Conservation (phyloP, 164 flowering plant genomes). For the Houttuynia cordata region DNA sequence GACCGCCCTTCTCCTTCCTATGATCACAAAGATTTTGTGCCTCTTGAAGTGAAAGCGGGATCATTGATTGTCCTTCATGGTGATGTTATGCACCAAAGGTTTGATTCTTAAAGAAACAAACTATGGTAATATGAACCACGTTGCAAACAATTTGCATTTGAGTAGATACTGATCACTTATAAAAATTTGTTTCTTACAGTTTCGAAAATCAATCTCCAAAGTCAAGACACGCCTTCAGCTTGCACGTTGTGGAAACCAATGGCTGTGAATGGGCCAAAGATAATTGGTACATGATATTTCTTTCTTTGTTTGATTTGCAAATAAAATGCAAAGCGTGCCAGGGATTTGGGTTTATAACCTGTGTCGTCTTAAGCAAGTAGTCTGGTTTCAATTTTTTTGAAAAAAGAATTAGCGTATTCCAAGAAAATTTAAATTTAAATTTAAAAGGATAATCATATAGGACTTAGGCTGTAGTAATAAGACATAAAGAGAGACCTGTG, state of each 20-base stretch:
- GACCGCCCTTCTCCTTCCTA: conserved; percentile 74
- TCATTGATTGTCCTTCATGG: conserved; percentile 85
- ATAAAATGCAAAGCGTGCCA: neutral
- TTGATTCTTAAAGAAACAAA: conserved; percentile 4
- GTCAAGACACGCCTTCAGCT: conserved; percentile 92
- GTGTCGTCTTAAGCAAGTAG: no score
- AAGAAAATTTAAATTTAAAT: no score
- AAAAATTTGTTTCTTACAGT: conserved; percentile 25
- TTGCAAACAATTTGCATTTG: neutral
- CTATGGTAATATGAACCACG: neutral
- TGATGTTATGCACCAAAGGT: conserved; percentile 95
- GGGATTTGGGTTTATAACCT: neutral
- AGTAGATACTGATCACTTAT: neutral
- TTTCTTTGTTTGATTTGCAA: neutral
- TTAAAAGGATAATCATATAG: no score
- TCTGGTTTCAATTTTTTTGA: no score
- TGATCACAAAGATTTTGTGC: conserved; percentile 73
- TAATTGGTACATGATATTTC: conserved; percentile 53
- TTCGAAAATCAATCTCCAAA: conserved; percentile 82
- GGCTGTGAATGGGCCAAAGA: conserved; percentile 81
- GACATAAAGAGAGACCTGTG: no score
- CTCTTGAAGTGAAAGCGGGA: conserved; percentile 91
- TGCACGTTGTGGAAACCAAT: conserved; percentile 85
- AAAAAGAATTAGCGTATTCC: no score
- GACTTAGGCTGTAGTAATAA: no score